Conservation (phyloP, 106 monocot genomes). For the Triglochin maritima region DNA sequence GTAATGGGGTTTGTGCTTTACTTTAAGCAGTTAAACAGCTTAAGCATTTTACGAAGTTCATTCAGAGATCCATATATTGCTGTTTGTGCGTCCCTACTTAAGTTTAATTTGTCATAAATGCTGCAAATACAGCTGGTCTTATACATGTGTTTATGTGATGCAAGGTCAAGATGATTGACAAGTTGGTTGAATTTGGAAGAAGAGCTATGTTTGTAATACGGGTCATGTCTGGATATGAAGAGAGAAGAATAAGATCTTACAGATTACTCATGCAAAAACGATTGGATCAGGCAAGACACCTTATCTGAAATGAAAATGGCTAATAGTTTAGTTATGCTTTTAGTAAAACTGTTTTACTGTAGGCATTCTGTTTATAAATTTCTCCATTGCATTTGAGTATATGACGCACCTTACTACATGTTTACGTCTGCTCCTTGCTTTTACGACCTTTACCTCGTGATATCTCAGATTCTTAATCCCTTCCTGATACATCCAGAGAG, state of each 20-base stretch:
- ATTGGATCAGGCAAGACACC: conserved; percentile 32
- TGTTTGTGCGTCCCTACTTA: too few relatives aligned
- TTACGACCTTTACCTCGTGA: neutral
- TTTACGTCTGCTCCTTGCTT: neutral
- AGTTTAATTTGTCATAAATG: too few relatives aligned
- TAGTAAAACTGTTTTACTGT: neutral
- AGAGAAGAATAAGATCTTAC: conserved; percentile 67
- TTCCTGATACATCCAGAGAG: neutral
- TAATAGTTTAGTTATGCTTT: neutral
- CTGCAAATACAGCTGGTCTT: too few relatives aligned
- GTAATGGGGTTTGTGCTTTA: too few relatives aligned
- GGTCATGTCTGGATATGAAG: conserved; percentile 80
- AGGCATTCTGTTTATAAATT: neutral
- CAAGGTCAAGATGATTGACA: conserved; percentile 35
- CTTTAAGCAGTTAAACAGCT: too few relatives aligned
- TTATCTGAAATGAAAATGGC: neutral
- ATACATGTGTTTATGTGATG: neutral
- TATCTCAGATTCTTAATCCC: neutral
- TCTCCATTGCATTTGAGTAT: neutral
- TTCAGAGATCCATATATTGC: too few relatives aligned
- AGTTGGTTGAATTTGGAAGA: conserved; percentile 65
- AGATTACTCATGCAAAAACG: conserved; percentile 71
- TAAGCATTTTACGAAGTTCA: too few relatives aligned
- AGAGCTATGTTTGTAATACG: conserved; percentile 73
- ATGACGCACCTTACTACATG: neutral